Conservation (phyloP, 495 filamentous ascomycete genomes). For the Aspergillus homomorphus region DNA sequence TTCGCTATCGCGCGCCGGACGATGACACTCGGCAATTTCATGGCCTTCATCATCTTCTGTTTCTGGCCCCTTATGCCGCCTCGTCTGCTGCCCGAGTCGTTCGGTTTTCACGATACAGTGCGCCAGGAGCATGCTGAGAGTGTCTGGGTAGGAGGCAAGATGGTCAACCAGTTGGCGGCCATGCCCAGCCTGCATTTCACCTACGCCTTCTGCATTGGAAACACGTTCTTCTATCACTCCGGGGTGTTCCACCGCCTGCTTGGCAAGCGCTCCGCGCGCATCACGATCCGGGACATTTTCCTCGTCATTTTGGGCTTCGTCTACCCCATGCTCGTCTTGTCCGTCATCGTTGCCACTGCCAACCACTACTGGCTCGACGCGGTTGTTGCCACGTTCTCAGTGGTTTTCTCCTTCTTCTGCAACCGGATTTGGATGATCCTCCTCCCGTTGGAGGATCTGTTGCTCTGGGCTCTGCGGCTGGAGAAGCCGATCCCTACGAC, state of each 20-base stretch:
- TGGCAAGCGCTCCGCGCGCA: constrained; percentile 36
- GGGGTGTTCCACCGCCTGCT: constrained; percentile 46
- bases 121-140: constrained; percentile 59
- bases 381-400: constrained; percentile 48
- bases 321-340: constrained; percentile 58
- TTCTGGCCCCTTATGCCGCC: constrained; percentile 66
- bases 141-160: constrained; percentile 58
- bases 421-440: constrained; percentile 55
- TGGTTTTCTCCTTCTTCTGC: constrained; percentile 47
- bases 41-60: constrained; percentile 60
- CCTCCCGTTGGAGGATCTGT: constrained; percentile 54
- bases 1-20: constrained; percentile 60
- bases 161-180: constrained; percentile 53
- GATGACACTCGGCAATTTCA: constrained; percentile 61
- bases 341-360: constrained; percentile 62
- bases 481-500: constrained; percentile 59
- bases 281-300: constrained; percentile 35
- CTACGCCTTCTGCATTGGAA: constrained; percentile 58
- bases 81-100: constrained; percentile 56
- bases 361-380: constrained; percentile 68
- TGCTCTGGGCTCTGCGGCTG: constrained; percentile 52
- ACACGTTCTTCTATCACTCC: constrained; percentile 58
- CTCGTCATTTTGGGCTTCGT: constrained; percentile 48
- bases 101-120: constrained; percentile 61
- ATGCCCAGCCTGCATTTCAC: constrained; percentile 62